Percentiles rank a stretch among this genome's conserved stretches.
Evolutionary conservation across 352 stramenopile genomes (phyloP).

Genomic region (Pythium apleroticum): DNA sequence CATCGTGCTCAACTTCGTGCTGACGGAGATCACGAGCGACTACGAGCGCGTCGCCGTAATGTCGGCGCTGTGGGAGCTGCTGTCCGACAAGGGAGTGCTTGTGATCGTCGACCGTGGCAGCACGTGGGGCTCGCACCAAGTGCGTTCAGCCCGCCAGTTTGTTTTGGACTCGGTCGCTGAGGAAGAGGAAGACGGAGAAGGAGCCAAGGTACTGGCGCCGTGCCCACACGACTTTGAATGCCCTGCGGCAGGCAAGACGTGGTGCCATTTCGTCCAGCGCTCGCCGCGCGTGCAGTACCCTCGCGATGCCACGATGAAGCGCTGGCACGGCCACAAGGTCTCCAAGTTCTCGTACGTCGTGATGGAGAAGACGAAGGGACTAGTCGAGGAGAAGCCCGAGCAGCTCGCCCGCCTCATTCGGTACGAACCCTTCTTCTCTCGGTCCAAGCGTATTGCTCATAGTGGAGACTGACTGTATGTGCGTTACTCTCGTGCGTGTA

Average conservation of each 20-base stretch:
- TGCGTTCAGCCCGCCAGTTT: conserved; percentile 85
- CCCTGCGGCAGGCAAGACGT: conserved; percentile 63
- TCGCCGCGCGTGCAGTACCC: conserved; percentile 71
- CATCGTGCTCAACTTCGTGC: conserved; percentile 70
- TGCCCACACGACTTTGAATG: conserved; percentile 81
- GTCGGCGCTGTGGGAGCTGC: conserved; percentile 77
- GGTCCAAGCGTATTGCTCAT: too few species aligned
- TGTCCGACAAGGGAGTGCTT: conserved; percentile 70
- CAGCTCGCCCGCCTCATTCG: conserved; percentile 61
- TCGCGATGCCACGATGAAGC: conserved; percentile 71
- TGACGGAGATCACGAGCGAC: conserved; percentile 84
- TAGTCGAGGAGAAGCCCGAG: conserved; percentile 29
- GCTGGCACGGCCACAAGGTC: conserved; percentile 81
- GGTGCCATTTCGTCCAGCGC: conserved; percentile 88
- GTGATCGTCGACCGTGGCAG: conserved; percentile 81
- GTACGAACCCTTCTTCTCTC: conserved; percentile 22
- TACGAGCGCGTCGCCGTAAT: conserved; percentile 77
- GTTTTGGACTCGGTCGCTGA: conserved; percentile 70
- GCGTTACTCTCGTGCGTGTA: conserved; percentile 15
- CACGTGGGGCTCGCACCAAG: conserved; percentile 79
- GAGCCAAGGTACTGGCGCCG: conserved; percentile 60
- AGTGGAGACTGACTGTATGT: conserved; percentile 6
- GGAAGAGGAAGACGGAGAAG: conserved; percentile 28
- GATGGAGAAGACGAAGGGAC: conserved; percentile 63
- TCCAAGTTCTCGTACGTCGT: conserved; percentile 88